Conservation (phyloP, 1,284 basidiomycete genomes). For the Sporisorium reilianum region DNA sequence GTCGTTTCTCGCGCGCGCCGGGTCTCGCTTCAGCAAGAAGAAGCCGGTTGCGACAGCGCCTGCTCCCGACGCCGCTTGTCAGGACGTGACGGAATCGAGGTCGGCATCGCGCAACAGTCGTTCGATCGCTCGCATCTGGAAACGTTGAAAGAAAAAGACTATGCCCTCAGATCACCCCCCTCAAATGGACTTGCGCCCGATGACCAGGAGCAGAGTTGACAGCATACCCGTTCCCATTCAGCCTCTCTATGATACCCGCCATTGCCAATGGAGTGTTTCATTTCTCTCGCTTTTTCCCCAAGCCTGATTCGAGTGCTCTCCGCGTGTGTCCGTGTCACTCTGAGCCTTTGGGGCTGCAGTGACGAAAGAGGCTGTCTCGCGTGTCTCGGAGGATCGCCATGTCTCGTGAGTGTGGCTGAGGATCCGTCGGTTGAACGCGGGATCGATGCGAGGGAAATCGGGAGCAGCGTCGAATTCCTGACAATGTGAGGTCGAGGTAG, state of each 20-base stretch:
- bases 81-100: slow-evolving; percentile 2
- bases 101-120: slow-evolving; percentile 11
- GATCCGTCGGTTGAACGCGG: background rate
- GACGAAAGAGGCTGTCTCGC: background rate
- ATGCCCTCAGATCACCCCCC: no score
- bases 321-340: background rate
- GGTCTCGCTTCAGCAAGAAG: slow-evolving; percentile 30
- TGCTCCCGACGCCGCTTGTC: background rate
- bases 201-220: background rate
- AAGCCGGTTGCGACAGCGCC: slow-evolving; percentile 3
- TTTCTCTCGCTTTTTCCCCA: background rate
- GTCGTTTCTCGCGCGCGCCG: slow-evolving; percentile 25
- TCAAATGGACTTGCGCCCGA: no score
- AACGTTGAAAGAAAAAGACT: no score
- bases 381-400: background rate
- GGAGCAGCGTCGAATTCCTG: background rate
- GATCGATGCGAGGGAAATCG: background rate
- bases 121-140: slow-evolving; percentile 31
- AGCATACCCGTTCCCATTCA: background rate
- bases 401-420: background rate
- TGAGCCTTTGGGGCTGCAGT: background rate
- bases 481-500: background rate
- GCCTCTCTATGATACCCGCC: slow-evolving; percentile 8
- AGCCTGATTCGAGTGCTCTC: background rate
- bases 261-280: background rate